Conservation (phyloP, 148 eudicot genomes). For the Beta vulgaris region DNA sequence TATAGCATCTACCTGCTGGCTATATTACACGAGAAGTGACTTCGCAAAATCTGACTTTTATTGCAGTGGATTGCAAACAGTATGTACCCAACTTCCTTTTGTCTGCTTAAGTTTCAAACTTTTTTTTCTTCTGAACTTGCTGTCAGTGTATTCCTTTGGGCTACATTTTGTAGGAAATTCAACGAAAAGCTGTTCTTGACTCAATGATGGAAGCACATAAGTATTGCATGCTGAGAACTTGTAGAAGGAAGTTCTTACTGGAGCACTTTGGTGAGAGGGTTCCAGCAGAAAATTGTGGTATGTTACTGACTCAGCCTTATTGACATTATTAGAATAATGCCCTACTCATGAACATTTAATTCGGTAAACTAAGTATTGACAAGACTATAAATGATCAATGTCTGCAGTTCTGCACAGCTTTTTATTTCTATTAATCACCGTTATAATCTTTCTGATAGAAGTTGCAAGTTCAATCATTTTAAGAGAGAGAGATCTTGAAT, state of each 20-base stretch:
- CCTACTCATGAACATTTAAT: neutral
- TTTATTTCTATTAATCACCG: neutral
- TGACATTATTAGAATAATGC: neutral
- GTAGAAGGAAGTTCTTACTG: conserved; percentile 69
- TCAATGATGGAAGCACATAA: conserved; percentile 64
- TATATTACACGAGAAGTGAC: conserved; percentile 66
- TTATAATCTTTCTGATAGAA: neutral
- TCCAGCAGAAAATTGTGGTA: conserved; percentile 59
- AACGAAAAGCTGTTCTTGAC: conserved; percentile 73
- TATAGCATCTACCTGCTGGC: conserved; percentile 70
- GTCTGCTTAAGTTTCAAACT: neutral
- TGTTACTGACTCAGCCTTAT: conserved; percentile 19
- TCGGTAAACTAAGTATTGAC: neutral
- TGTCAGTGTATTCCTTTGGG: conserved; percentile 4
- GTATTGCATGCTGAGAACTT: conserved; percentile 66
- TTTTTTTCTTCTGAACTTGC: conserved; percentile 2
- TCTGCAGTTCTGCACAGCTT: neutral
- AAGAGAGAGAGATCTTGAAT: neutral
- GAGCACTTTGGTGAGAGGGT: conserved; percentile 67
- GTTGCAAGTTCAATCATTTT: neutral
- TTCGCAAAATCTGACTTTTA: conserved; percentile 72
- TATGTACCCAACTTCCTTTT: conserved; percentile 25
- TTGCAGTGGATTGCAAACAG: conserved; percentile 57
- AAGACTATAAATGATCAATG: neutral
- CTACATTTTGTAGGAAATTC: conserved; percentile 46